A percentile compares a stretch with the other conserved stretches of the same genome.
Evolutionary conservation across 352 stramenopile species (phyloP).

Genomic region (Achlya hypogyna): DNA sequence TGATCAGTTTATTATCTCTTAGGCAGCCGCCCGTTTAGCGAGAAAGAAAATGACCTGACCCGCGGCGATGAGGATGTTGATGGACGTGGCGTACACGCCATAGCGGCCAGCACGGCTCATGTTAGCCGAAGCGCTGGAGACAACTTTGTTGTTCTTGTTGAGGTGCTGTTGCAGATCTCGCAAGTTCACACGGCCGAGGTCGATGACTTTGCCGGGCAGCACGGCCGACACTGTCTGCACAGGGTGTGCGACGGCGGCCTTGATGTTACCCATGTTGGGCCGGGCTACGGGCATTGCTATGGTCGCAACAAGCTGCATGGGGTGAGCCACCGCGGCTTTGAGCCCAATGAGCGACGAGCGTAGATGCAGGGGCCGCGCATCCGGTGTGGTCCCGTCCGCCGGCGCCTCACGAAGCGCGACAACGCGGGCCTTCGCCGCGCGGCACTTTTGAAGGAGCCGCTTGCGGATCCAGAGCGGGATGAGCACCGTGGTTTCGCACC

Average conservation of each 20-base stretch:
- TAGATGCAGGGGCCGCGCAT: neutral
- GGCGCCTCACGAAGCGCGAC: neutral
- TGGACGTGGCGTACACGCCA: conserved; percentile 9
- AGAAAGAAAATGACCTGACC: conserved; percentile 20
- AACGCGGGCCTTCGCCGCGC: neutral
- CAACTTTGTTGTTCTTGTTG: conserved; percentile 19
- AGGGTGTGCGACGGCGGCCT: neutral
- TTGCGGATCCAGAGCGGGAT: conserved; percentile 52
- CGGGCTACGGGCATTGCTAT: neutral
- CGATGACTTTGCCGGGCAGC: neutral
- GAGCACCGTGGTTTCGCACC: conserved; percentile 52
- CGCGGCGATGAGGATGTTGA: conserved; percentile 15
- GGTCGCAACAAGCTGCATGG: neutral
- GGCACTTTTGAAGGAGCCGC: conserved; percentile 25
- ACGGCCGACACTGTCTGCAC: neutral
- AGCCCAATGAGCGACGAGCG: neutral
- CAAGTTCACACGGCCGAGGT: neutral
- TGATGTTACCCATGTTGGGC: neutral
- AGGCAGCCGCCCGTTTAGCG: neutral
- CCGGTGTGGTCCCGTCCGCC: neutral
- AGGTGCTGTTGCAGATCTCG: neutral
- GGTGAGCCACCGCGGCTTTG: neutral
- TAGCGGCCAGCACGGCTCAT: neutral
- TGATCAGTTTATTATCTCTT: too few species aligned
- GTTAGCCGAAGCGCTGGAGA: conserved; percentile 3